Base-by-base conservation (phyloP, 2,329 filamentous ascomycete genomes). In the Beauveria bassiana region DNA sequence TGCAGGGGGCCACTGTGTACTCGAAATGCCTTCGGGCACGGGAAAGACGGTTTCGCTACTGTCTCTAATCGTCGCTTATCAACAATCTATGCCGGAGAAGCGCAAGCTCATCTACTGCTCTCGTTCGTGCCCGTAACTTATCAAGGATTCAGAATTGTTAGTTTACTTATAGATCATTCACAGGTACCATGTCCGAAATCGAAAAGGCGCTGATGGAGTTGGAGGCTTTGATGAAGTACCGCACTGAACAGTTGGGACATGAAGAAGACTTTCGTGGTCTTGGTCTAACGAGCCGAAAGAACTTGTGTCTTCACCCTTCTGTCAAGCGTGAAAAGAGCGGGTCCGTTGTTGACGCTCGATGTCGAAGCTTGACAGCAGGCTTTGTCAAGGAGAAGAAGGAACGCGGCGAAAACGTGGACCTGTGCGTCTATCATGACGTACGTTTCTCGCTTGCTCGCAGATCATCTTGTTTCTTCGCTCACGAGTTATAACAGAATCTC, bases 361-460 rank as follows among this genome's bases (percentile, higher is more conserved):
- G 95, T 76, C 86, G 95, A 72, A 96, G 93, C 73, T 78, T 99
- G 65, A 99, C 96, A 1, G 96, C 96, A 6, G 93, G 93, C 2
- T 99, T 99, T 72, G 90, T 99, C 65, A 96, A 95, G 72, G 95
- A 98, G 73, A 97, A 97, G 79, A 99, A 96, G 73, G 91, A 96
- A 58, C 87, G 89, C 60, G 95, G 95, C 16, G 96, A 99, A 72
- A 90, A 93, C 68, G 93, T 99, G 5, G 92, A 97, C 50, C 79
- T 96, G 22, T 99, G 95, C 77, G 84, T 96, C 63, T 99, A 98
- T 72, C 95, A 99, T 71, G 96, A 99, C 74, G 88, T 91, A 70
- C 63, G 83, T 70, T 18, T 28, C 43, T 52, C 31, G 14, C 12
- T 12, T 14, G n/a, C 26, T 24, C 22, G 22, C 8, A 18, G 20